A percentile compares a stretch with the other conserved stretches of the same genome.
Conservation (phyloP, 768 basidiomycete species). For the Tulasnella sp. region DNA sequence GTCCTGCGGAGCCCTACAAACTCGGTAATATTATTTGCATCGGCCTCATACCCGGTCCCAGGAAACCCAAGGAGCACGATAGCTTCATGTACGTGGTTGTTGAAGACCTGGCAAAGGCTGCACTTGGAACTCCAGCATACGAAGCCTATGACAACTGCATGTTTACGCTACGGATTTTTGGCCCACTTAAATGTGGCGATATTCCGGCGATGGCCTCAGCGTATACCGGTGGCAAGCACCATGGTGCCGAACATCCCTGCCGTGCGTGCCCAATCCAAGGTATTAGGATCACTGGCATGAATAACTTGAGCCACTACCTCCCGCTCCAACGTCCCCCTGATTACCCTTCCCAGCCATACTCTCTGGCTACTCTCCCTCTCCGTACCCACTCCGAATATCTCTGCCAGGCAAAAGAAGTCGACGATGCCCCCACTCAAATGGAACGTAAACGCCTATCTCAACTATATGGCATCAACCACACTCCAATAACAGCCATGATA, state of each 20-base stretch:
- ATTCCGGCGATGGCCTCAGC: conserved; percentile 39
- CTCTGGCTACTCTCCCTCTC: neutral
- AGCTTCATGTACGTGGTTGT: conserved; percentile 43
- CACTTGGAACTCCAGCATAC: conserved; percentile 39
- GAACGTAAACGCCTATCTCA: conserved; percentile 33
- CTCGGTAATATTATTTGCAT: conserved; percentile 41
- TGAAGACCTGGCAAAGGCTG: conserved; percentile 41
- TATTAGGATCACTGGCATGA: conserved; percentile 24
- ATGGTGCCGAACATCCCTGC: conserved; percentile 43
- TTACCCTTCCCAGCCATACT: neutral
- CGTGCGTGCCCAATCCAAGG: conserved; percentile 43
- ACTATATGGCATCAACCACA: conserved; percentile 41
- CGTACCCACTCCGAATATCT: neutral
- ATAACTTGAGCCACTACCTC: conserved; percentile 35
- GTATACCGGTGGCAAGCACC: conserved; percentile 44
- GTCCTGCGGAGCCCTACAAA: conserved; percentile 41
- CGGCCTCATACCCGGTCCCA: conserved; percentile 49
- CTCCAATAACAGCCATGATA: conserved; percentile 38
- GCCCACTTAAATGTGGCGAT: conserved; percentile 39
- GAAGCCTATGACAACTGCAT: conserved; percentile 34
- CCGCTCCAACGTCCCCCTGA: conserved; percentile 28
- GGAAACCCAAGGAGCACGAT: conserved; percentile 43
- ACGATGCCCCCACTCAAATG: conserved; percentile 21
- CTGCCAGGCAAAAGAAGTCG: neutral
- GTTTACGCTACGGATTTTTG: conserved; percentile 39